Percentiles rank a stretch among this genome's conserved stretches.
These are phyloP conservation scores for Bacidia rubella DNA, from an alignment of 495 filamentous ascomycete genomes.

Conservation along the genomic window DNA sequence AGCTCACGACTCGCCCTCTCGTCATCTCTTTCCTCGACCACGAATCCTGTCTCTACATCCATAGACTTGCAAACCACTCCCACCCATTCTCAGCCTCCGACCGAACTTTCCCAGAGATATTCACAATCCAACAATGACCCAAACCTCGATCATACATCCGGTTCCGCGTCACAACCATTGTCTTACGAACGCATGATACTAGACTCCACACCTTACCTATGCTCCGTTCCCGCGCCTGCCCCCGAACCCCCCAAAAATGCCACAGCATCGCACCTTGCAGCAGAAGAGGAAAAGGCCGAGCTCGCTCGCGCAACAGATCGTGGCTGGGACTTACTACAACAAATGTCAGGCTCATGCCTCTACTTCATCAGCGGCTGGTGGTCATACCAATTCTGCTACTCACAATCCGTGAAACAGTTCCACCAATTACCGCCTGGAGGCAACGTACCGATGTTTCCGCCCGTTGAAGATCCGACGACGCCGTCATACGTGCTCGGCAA, in stretches of 20 bases:
- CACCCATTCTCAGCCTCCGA: conserved; percentile 10
- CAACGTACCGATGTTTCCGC: conserved; percentile 52
- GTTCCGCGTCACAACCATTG: background rate
- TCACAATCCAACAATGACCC: conserved; percentile 13
- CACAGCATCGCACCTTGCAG: conserved; percentile 34
- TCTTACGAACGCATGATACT: conserved; percentile 63
- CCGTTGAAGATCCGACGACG: conserved; percentile 58
- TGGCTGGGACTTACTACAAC: conserved; percentile 80
- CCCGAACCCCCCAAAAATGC: conserved; percentile 36
- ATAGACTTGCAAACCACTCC: conserved; percentile 19
- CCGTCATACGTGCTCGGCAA: conserved; percentile 70
- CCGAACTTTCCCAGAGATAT: conserved; percentile 11
- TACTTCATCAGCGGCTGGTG: conserved; percentile 93
- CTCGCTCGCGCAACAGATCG: conserved; percentile 67
- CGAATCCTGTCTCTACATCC: conserved; percentile 23
- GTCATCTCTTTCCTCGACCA: conserved; percentile 19
- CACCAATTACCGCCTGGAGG: conserved; percentile 60
- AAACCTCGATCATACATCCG: conserved; percentile 2
- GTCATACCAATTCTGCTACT: conserved; percentile 94
- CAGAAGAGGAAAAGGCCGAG: conserved; percentile 71
- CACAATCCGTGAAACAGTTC: conserved; percentile 76
- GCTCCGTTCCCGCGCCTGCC: conserved; percentile 64
- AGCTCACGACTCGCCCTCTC: conserved; percentile 33
- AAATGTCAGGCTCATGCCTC: conserved; percentile 75
- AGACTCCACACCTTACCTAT: conserved; percentile 60